These are phyloP conservation scores for Hypoxylon cercidicola DNA, from an alignment of 495 filamentous ascomycete species.

Conservation along the genomic window DNA sequence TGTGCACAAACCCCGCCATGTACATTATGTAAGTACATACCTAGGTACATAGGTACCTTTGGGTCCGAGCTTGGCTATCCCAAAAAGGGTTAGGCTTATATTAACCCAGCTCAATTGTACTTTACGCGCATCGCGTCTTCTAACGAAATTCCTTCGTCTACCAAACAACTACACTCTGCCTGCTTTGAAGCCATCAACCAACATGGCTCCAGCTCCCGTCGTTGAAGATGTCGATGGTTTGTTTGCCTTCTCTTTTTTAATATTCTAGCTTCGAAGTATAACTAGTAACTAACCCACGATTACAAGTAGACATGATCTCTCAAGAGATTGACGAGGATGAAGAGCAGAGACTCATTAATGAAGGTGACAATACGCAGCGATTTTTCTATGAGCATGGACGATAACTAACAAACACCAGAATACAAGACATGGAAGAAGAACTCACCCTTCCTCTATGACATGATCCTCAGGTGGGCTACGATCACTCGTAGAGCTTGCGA, in stretches of 20 bases:
- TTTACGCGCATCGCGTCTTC: constrained; percentile 47
- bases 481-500: background rate
- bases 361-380: constrained; percentile 65
- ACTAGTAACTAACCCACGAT: constrained; percentile 35
- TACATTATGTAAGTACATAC: constrained; percentile 10
- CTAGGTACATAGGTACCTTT: constrained; percentile 10
- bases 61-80: background rate
- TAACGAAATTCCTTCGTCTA: constrained; percentile 14
- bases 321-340: constrained; percentile 77
- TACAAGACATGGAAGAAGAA: constrained; percentile 99
- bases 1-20: no score
- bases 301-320: constrained; percentile 61
- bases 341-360: constrained; percentile 88
- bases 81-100: background rate
- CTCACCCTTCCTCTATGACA: constrained; percentile 95
- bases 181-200: background rate
- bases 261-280: background rate
- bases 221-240: constrained; percentile 64
- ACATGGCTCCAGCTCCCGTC: constrained; percentile 58
- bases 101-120: constrained; percentile 4
- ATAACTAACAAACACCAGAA: constrained; percentile 64
- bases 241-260: constrained; percentile 14
- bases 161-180: background rate
- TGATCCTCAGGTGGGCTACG: constrained; percentile 75
- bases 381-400: background rate